Base-by-base conservation (phyloP, 2,329 filamentous ascomycete species). In the Botrytis galanthina region DNA sequence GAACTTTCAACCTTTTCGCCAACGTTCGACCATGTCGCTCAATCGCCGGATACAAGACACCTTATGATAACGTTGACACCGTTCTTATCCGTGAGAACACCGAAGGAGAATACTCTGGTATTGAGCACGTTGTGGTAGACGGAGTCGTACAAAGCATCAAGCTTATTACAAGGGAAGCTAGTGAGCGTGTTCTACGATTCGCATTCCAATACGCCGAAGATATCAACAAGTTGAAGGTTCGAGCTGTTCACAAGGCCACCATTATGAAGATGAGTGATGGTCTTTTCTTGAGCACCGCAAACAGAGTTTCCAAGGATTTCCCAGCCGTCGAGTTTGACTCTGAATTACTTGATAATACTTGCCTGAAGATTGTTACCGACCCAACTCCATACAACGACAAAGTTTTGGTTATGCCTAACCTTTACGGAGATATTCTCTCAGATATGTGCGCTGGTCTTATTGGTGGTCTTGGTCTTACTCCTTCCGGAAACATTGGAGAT, bases 181-280 rank as follows among this genome's bases (percentile, higher is more conserved):
- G 91, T 78, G 96, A 99, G 90, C 92, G 96, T 80, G 96, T 99
- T 72, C 90, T 98, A 78, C 92, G 95, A 82, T 99, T 94, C 84
- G 96, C 97, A 81, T 99, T 99, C 91, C 95, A 99, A 87, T 94
- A 99, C 84, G 96, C 96, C 79, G 89, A 96, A 84, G 90, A 93
- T 80, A 92, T 98, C 82, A 94, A 95, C 85, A 93, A 93, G 88
- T 95, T 91, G 83, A 98, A 98, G 92, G 95, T 98, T 81, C 94
- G 95, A 82, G 95, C 94, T 75, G 95, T 98, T 77, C 96, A 99
- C 92, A 99, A 99, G 90, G 96, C 96, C 84, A 98, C 96, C 82
- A 99, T 99, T 87, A 99, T 99, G 96, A 99, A 99, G 91, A 97
- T 98, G 93, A 95, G 92, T 83, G 96, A 99, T 84, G 96, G 96